These are phyloP conservation scores for Trichoderma reesei DNA, from an alignment of 495 filamentous ascomycete species.

Conservation along the genomic window DNA sequence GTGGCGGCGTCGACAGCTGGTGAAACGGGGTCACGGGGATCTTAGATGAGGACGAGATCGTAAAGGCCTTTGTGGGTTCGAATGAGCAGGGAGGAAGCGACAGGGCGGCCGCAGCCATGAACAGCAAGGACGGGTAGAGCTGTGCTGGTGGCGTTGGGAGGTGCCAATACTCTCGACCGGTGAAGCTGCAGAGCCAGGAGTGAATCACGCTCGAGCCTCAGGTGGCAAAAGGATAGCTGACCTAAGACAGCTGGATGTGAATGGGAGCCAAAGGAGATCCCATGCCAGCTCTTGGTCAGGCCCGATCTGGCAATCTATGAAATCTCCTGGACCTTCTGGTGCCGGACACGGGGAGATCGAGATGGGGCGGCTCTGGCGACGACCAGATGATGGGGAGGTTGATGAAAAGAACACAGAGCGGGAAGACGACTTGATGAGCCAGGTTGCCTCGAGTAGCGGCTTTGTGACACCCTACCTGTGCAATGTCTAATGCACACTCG, in stretches of 20 bases:
- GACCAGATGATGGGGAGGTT: background rate
- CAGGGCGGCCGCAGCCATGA: background rate
- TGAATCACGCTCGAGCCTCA: background rate
- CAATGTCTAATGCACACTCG: background rate
- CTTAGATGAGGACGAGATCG: background rate
- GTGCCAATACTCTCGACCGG: background rate
- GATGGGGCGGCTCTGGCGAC: background rate
- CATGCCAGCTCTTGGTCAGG: conserved; percentile 2
- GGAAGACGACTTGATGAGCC: background rate
- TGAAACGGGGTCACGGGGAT: background rate
- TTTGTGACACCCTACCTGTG: conserved; percentile 6
- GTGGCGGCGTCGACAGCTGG: background rate
- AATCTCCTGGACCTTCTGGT: background rate
- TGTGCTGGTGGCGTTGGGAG: background rate
- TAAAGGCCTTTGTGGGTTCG: background rate
- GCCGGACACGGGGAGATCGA: background rate
- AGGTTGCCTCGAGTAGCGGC: background rate
- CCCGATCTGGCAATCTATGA: background rate
- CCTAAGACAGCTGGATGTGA: conserved; percentile 9
- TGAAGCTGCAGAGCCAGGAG: background rate
- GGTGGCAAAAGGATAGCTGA: conserved; percentile 6
- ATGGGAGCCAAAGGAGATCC: background rate
- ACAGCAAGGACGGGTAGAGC: background rate
- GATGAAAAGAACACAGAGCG: background rate
- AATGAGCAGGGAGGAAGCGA: background rate